Percentiles rank a stretch among this genome's conserved stretches.
These are phyloP conservation scores for Gigaspora rosea DNA, from an alignment of 192 early-diverging fungal genomes.

Conservation along the genomic window DNA sequence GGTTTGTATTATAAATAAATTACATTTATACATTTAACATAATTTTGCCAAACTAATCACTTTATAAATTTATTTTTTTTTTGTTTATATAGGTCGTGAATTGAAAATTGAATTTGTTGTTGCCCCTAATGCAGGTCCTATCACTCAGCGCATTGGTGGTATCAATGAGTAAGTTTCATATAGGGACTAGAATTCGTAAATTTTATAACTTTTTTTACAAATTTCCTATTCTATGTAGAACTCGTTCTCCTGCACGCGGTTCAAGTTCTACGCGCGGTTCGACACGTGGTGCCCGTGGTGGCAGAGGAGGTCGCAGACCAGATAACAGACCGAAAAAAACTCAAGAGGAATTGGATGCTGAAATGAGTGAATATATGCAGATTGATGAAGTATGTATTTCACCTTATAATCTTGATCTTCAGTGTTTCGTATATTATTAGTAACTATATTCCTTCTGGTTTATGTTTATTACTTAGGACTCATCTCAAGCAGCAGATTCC, in stretches of 20 bases:
- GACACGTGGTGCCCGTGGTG: slow-evolving; percentile 41
- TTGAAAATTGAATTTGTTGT: slow-evolving; percentile 54
- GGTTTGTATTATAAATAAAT: slow-evolving; percentile 33
- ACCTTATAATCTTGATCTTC: neutral
- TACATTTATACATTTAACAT: neutral
- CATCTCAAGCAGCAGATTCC: neutral
- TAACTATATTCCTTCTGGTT: neutral
- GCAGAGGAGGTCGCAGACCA: slow-evolving; percentile 33
- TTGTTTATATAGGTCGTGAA: slow-evolving; percentile 37
- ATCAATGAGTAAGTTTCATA: slow-evolving; percentile 36
- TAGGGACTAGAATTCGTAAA: too few relatives aligned
- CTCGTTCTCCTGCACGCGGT: slow-evolving; percentile 32
- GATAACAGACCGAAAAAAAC: slow-evolving; percentile 46
- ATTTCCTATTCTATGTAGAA: slow-evolving; percentile 3
- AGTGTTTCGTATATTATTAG: neutral
- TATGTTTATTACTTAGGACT: neutral
- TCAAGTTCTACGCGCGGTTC: slow-evolving; percentile 40
- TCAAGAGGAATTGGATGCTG: slow-evolving; percentile 49
- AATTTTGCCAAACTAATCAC: neutral
- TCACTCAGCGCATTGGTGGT: slow-evolving; percentile 34
- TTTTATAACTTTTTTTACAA: neutral
- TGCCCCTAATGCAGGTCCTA: slow-evolving; percentile 41
- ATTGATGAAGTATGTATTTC: slow-evolving; percentile 38
- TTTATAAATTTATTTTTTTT: slow-evolving; percentile 11
- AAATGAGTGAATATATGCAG: slow-evolving; percentile 56